Percentiles rank a stretch among this genome's conserved stretches.
Evolutionary conservation across 441 rosid species (phyloP).

Genomic region (Cnidoscolus chayamansa): DNA sequence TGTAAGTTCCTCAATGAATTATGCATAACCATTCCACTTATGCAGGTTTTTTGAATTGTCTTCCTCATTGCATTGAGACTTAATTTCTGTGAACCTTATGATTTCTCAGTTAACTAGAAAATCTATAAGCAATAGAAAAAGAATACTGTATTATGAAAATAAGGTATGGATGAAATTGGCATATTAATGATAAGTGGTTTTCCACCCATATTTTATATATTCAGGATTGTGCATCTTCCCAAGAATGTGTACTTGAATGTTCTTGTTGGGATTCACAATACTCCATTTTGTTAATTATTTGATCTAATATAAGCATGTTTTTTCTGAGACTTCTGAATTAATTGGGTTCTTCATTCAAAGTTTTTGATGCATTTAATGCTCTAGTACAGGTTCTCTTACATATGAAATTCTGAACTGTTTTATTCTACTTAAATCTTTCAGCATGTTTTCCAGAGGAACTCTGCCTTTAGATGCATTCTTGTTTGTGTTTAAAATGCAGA

Average conservation of each 20-base stretch:
- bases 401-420: not conserved
- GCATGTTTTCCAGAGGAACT: not conserved
- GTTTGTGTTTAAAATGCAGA: not conserved
- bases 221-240: too few species aligned
- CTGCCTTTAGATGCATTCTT: not conserved
- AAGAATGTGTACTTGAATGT: not conserved
- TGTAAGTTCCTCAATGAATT: slow-evolving; percentile 25
- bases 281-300: not conserved
- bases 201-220: too few species aligned
- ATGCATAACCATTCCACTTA: not conserved
- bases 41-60: not conserved
- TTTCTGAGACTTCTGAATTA: not conserved
- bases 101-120: not conserved
- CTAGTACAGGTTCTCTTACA: not conserved
- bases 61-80: not conserved
- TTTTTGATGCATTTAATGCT: not conserved
- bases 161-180: not conserved
- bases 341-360: not conserved
- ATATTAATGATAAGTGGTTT: too few species aligned
- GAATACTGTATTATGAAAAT: not conserved
- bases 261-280: not conserved
- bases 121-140: not conserved
- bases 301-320: not conserved
- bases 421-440: not conserved
- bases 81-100: not conserved